Conservation (phyloP, 495 filamentous ascomycete species). For the Podospora anserina region DNA sequence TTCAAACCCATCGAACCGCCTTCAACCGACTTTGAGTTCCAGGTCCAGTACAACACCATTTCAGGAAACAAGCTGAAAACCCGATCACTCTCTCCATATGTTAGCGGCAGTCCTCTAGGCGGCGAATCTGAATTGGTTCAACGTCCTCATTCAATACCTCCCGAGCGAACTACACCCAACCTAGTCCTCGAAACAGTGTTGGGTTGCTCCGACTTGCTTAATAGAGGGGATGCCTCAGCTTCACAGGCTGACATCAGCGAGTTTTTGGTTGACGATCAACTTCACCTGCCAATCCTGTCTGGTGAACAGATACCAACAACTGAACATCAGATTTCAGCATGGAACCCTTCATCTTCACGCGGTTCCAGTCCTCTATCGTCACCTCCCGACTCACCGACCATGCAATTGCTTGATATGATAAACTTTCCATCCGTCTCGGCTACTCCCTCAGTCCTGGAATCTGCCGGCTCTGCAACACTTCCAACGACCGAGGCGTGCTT, state of each 20-base stretch:
- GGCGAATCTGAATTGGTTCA: background rate
- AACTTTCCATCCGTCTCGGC: background rate
- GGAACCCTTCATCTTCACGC: background rate
- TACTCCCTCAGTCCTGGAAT: background rate
- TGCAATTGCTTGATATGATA: background rate
- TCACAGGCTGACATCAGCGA: background rate
- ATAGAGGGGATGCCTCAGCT: background rate
- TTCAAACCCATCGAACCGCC: background rate
- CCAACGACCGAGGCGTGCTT: background rate
- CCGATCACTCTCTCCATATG: background rate
- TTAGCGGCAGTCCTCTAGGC: background rate
- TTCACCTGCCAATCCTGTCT: background rate
- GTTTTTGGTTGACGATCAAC: background rate
- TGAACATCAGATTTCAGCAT: background rate
- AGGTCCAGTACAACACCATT: background rate
- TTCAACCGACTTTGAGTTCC: background rate
- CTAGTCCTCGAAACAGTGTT: background rate
- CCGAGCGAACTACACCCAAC: background rate
- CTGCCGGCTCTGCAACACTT: background rate
- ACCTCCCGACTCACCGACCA: background rate
- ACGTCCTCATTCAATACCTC: background rate
- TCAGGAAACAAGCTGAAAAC: background rate
- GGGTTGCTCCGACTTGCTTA: background rate
- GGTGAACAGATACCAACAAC: background rate
- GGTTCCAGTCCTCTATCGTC: background rate